Evolutionary conservation across 2,329 filamentous ascomycete species (phyloP), one percentile per base, ranked within the genome.

Genomic region (Aspergillus pseudoterreus): DNA sequence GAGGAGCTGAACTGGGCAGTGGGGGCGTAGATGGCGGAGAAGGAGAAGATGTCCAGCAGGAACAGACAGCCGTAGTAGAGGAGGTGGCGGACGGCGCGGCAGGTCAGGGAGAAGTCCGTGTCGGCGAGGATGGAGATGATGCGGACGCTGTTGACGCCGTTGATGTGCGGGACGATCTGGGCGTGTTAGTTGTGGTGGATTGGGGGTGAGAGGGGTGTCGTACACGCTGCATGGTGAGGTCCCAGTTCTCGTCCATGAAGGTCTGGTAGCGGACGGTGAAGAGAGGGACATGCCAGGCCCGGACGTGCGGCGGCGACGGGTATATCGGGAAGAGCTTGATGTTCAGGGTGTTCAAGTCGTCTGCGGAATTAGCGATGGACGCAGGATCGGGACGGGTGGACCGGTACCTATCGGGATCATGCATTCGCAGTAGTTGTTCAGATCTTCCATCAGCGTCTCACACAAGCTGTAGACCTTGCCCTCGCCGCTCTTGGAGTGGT

Each of bases 391-490:
- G 22, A 21, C 24, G 43, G 32, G 39, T 43, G 30, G 39, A 55
- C 14, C 76, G 82, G 57, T 75, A 92, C 89, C 89, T 57, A 96
- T 92, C 0, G 92, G 92, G 64, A 96, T 96, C 92, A 96, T 96
- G 78, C 92, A 96, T 75, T 99, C 94, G 66, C 90, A 92, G 66
- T 96, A 99, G 63, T 95, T 95, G 67, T 97, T 96, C 60, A 99
- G 68, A 68, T 99, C 92, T 72, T 96, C 91, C 60, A 97, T 79
- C 59, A 99, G 74, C 59, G 88, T 90, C 75, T 92, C 88, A 64
- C 96, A 95, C 3, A 86, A 82, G 76, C 70, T 89, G 74, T 75
- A 86, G 46, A 80, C 79, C 67, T 79, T 73, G 51, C 79, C 66
- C 60, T 78, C 73, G 12, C 73, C 70, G 11, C 75, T 71, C 33